Base-by-base conservation (phyloP, 1,139 yeast genomes). In the Diutina neorugosa region DNA sequence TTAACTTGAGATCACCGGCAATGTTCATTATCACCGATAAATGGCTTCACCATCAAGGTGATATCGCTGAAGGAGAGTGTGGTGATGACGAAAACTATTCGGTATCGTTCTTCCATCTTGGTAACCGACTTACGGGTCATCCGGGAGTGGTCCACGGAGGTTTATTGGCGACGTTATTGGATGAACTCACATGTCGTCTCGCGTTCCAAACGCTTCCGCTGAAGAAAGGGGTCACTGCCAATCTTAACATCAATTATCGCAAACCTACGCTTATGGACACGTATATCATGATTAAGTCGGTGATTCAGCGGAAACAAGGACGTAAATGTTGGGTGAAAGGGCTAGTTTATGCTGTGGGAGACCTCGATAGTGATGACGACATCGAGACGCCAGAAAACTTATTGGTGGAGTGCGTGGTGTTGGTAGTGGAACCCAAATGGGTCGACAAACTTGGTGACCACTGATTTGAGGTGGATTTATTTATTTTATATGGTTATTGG, bases 111-210 rank as follows among this genome's bases (percentile, higher is more conserved):
- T 71, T 76, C 61, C 73, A 70, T 52, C 62, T 79, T 44, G 84
- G 82, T 1, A 61, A 68, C 9, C 64, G 66, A 54, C 64, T 78
- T 21, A 69, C 79, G 0, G 81, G 82, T 1, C 83, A 79, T 61
- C 65, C 68, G 12, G 74, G 74, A 4, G 75, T 78, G 6, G 71
- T 78, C n/a, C 83, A 78, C 59, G 84, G 83, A 1, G 83, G 84
- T 0, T 67, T 78, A 46, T 65, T 76, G 51, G 82, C 82, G 2
- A 77, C 82, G 0, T 63, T 78, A 27, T 65, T 78, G 52, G 83
- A 79, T 59, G 83, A 79, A 58, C 67, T 74, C 52, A 76, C 81
- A 4, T 79, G 82, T 56, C 66, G 81, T 23, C 68, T 77, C 48
- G 81, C 77, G 1, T 74, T 78, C 59, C 77, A 77, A 51, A 71